A percentile compares a stretch with the other conserved stretches of the same genome.
These are phyloP conservation scores for Phyllosticta ampelicida DNA, from an alignment of 2,329 filamentous ascomycete genomes.

Conservation along the genomic window DNA sequence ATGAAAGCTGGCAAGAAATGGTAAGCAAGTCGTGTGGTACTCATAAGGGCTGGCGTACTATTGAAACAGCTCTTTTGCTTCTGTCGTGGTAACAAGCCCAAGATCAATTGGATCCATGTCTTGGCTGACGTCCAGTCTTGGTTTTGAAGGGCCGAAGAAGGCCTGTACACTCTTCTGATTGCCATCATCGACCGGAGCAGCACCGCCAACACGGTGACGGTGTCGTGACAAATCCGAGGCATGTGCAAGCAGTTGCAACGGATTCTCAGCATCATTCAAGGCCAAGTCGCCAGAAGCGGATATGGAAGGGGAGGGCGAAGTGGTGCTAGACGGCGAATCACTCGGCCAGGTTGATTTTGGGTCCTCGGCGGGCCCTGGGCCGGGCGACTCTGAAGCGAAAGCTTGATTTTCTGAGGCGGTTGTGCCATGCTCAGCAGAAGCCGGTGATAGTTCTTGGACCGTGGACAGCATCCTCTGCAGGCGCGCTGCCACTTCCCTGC, in stretches of 20 bases:
- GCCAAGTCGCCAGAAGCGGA: conserved; percentile 32
- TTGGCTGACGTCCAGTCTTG: conserved; percentile 51
- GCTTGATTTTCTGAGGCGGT: conserved; percentile 17
- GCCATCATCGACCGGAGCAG: neutral
- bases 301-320: neutral
- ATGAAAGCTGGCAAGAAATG: conserved; percentile 45
- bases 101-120: conserved; percentile 60
- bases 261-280: conserved; percentile 65
- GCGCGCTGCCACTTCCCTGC: neutral
- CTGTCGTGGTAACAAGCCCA: conserved; percentile 54
- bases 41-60: conserved; percentile 40
- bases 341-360: neutral
- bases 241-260: conserved; percentile 59
- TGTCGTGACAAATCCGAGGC: conserved; percentile 49
- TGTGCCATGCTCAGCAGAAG: conserved; percentile 17
- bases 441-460: conserved; percentile 31
- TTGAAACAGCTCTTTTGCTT: conserved; percentile 52
- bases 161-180: conserved; percentile 18
- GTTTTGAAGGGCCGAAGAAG: conserved; percentile 57
- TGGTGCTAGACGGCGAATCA: conserved; percentile 12
- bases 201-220: neutral
- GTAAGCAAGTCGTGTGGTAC: neutral
- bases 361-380: conserved; percentile 9
- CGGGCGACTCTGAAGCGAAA: conserved; percentile 10
- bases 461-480: neutral